Evolutionary conservation across 768 basidiomycete species (phyloP).

Genomic region (Leccinum subgranulosum): DNA sequence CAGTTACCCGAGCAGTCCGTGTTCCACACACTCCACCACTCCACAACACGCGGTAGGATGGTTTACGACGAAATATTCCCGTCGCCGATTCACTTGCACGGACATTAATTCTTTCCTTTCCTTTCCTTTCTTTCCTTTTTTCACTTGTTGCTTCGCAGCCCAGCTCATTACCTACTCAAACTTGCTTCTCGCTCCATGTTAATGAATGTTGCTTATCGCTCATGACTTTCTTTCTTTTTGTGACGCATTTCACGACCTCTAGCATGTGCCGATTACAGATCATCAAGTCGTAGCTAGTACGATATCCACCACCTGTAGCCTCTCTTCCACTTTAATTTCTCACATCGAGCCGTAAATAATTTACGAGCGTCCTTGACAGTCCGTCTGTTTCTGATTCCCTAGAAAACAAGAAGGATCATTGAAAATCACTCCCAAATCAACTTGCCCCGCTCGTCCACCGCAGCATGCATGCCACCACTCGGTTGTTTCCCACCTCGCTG

Average conservation of each 20-base stretch:
- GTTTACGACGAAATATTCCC: not conserved
- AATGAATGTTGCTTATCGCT: slow-evolving; percentile 1
- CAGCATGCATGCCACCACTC: slow-evolving; percentile 61
- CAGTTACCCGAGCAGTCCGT: slow-evolving; percentile 10
- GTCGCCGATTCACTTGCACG: slow-evolving; percentile 11
- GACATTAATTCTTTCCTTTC: slow-evolving; percentile 20
- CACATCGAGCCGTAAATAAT: slow-evolving; percentile 21
- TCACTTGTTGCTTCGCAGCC: not conserved
- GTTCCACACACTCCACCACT: slow-evolving; percentile 4
- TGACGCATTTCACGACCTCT: slow-evolving; percentile 21
- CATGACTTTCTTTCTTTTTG: slow-evolving; percentile 1
- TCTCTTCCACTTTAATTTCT: not conserved
- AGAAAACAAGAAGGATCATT: not conserved
- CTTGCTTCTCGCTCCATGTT: slow-evolving; percentile 5
- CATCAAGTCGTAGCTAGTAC: slow-evolving; percentile 9
- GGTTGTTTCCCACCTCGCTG: slow-evolving; percentile 22
- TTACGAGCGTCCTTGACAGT: slow-evolving; percentile 8
- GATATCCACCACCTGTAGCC: slow-evolving; percentile 6
- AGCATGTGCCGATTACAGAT: slow-evolving; percentile 17
- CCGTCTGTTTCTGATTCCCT: not conserved
- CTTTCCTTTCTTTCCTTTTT: not conserved
- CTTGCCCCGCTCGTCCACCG: slow-evolving; percentile 54
- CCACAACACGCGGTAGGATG: slow-evolving; percentile 10
- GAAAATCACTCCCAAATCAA: slow-evolving; percentile 49
- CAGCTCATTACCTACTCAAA: slow-evolving; percentile 5